Base-by-base conservation (phyloP, 495 filamentous ascomycete species). In the Xylaria palmicola region DNA sequence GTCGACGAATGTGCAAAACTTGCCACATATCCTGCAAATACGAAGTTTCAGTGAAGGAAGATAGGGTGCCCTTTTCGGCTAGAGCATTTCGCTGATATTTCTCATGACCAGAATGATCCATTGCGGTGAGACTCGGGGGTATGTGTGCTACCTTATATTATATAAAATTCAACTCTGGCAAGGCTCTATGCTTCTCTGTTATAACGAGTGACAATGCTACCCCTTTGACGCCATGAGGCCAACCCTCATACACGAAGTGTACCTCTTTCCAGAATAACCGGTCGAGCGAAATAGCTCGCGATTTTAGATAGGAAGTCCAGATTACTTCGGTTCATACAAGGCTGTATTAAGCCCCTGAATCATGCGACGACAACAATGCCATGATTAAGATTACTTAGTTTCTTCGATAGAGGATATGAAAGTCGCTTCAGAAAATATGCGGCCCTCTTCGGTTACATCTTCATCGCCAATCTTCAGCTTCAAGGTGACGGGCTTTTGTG, bases 381-480 rank as follows among this genome's bases (percentile, higher is more conserved):
- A 52, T 62, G 50, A 32, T 50, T 41, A 60, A 53, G 7, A 36
- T 30, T 56, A 50, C 8, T 32, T 55, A 5, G 24, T 52, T 63
- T 53, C 65, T 20, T 68, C 67, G 9, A 56, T 67, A 19, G 65
- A 71, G 15, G 88, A 92, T 76, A 98, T 97, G 80, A 96, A 97
- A 30, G 91, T 96, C 1, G 93, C 91, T 76, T 98, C 93, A 41
- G 81, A 82, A 75, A 93, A 94, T 57, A 93, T 67, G 27, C 64
- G 75, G 52, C 93, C 94, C 70, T 94, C 79, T 70, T 97, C 93
- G 19, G 81, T 77, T 34, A 83, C 79, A 68, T 91, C 88, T 62
- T 88, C 77, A 59, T 90, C 91, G 30, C 89, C 92, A 59, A 93
- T 79, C 71, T 93, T 93, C 56, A 97, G 65, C 76, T 92, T 92